A percentile compares a stretch with the other conserved stretches of the same genome.
phyloP scores from a whole-genome alignment of 2,329 filamentous ascomycete species.

The Ophiocordyceps camponoti-saundersi region DNA sequence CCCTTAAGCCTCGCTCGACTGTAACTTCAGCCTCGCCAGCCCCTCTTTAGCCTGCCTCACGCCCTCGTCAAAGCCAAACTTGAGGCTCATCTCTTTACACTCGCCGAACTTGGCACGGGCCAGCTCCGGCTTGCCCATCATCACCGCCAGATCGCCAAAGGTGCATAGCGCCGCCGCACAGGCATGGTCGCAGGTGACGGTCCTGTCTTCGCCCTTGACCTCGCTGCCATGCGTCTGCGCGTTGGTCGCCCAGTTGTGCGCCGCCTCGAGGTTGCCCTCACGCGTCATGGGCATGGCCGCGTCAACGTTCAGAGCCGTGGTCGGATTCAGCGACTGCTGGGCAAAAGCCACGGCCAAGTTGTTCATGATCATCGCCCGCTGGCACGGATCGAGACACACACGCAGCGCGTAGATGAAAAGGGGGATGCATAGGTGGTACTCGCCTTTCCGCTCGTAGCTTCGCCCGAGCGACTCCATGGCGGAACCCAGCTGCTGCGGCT shows the following conservation, averaged over 20 bases:
- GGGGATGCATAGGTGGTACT: constrained; percentile 69
- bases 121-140: constrained; percentile 47
- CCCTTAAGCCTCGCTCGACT: not conserved
- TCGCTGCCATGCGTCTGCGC: constrained; percentile 50
- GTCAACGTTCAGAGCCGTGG: constrained; percentile 11
- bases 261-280: constrained; percentile 48
- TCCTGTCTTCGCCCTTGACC: constrained; percentile 49
- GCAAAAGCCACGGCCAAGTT: constrained; percentile 61
- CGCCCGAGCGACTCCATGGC: constrained; percentile 59
- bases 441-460: constrained; percentile 55
- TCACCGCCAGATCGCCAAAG: constrained; percentile 66
- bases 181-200: constrained; percentile 65
- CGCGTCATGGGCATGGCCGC: constrained; percentile 26
- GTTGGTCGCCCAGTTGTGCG: constrained; percentile 63
- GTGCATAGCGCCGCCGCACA: constrained; percentile 79
- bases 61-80: constrained; percentile 33
- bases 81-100: constrained; percentile 42
- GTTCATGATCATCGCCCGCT: constrained; percentile 74
- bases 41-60: constrained; percentile 34
- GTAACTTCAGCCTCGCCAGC: constrained; percentile 16
- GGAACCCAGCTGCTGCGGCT: constrained; percentile 53
- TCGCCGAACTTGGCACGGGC: constrained; percentile 55
- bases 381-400: constrained; percentile 50
- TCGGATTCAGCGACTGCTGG: constrained; percentile 36
- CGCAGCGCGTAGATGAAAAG: constrained; percentile 74